Evolutionary conservation across 2,329 filamentous ascomycete species (phyloP).

Genomic region (Karstenula rhodostoma): DNA sequence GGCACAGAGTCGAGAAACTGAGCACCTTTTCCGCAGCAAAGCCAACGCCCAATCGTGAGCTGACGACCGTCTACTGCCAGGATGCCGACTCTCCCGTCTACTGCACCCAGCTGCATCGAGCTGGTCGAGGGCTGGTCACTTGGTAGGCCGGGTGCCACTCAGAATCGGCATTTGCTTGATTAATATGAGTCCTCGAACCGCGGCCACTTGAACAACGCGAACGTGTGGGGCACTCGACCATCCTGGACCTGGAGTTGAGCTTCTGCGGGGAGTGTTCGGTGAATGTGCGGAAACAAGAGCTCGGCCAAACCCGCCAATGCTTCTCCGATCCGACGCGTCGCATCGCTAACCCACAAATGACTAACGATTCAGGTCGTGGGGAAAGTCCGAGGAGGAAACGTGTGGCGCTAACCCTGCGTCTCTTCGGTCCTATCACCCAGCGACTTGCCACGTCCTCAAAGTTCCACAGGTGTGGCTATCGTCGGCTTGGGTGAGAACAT

Average conservation of each 20-base stretch:
- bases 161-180: not conserved
- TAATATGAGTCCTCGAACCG: not conserved
- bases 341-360: conserved; percentile 11
- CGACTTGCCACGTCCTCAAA: not conserved
- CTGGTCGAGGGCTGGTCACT: not conserved
- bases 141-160: too few relatives aligned
- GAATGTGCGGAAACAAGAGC: conserved; percentile 5
- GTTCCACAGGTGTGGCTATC: not conserved
- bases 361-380: conserved; percentile 11
- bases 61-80: too few relatives aligned
- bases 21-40: conserved; percentile 16
- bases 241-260: conserved; percentile 6
- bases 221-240: conserved; percentile 12
- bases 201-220: conserved; percentile 1
- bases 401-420: not conserved
- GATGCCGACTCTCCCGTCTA: too few relatives aligned
- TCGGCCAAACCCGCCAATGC: not conserved
- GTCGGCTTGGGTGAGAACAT: not conserved
- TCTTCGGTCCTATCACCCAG: not conserved
- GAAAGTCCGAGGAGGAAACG: conserved; percentile 3
- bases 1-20: conserved; percentile 25
- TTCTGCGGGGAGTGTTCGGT: conserved; percentile 12
- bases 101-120: not conserved
- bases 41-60: conserved; percentile 6
- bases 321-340: conserved; percentile 2